Conservation (phyloP, 495 filamentous ascomycete genomes). For the Neohortaea acidophila region DNA sequence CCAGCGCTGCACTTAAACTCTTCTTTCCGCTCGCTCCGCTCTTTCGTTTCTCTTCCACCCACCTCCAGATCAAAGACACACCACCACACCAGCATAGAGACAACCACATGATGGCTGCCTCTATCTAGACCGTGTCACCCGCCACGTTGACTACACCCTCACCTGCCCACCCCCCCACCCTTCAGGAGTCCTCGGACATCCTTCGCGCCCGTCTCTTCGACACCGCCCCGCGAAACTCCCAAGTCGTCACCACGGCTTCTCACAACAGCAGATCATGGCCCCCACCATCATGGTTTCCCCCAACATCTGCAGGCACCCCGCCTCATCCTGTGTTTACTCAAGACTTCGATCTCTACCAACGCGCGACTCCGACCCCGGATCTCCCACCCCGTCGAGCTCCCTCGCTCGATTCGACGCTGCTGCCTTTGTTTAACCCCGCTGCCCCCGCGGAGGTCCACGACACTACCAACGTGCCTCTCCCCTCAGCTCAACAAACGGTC, state of each 20-base stretch:
- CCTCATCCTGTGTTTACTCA: constrained; percentile 25
- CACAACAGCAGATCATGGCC: constrained; percentile 46
- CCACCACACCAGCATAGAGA: constrained; percentile 19
- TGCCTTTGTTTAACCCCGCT: constrained; percentile 26
- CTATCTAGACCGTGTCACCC: constrained; percentile 24
- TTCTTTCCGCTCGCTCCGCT: neutral
- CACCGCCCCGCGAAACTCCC: constrained; percentile 36
- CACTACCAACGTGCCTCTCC: neutral
- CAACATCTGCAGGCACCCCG: constrained; percentile 30
- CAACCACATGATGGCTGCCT: constrained; percentile 35
- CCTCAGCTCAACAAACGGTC: constrained; percentile 20
- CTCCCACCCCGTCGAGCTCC: constrained; percentile 21
- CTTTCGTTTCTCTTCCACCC: constrained; percentile 20
- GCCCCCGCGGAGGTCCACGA: constrained; percentile 3
- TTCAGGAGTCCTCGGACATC: constrained; percentile 39
- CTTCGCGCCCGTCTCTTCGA: constrained; percentile 27
- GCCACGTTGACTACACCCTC: constrained; percentile 7
- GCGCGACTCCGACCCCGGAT: constrained; percentile 19
- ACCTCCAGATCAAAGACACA: constrained; percentile 25
- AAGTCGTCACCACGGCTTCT: constrained; percentile 54
- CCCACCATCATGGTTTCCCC: no score
- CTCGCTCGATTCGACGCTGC: constrained; percentile 24
- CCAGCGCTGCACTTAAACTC: no score
- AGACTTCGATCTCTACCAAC: constrained; percentile 32
- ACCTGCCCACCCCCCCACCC: constrained; percentile 17